Evolutionary conservation across 371 early-diverging fungal species (phyloP), one percentile per base, ranked within the genome.

Genomic region (Mucor plumbeus): DNA sequence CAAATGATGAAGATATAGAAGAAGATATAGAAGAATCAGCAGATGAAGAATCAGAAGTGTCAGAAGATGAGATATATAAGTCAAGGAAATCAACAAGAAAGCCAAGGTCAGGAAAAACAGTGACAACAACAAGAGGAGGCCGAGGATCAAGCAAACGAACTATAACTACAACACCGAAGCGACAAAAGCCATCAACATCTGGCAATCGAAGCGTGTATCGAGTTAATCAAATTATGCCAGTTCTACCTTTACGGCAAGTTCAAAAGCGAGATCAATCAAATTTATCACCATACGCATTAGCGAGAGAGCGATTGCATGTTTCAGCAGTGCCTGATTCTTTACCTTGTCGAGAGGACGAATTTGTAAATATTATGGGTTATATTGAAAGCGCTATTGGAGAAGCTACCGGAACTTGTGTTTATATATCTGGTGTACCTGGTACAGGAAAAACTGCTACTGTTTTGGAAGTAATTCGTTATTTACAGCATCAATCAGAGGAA

Each of bases 361-460:
- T 93, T 83, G 83, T 83, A 19, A 86, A 89, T 40, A 90, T 97
- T 21, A 85, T 88, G 68, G 87, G 82, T 3, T 84, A 89, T 26
- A 69, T 97, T 5, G 85, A 89, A 65, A 80, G 79, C 38, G 92
- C 94, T 0, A 84, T 97, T 14, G 87, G 90, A 54, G 90, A 94
- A 64, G 88, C 89, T 33, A 85, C 83, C 5, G 96, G 96, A 38
- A 84, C 88, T 58, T 96, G 97, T 69, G 82, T 96, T 38, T 97
- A 97, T 74, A 92, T 98, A 15, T 94, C 96, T n/a, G 97, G 98
- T 5, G 95, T 97, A 0, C 97, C 98, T 0, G 99, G 99, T 1
- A 98, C 99, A 5, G 99, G 99, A 44, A 99, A 99, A 77, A 99
- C 99, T 0, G 98, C 97, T 0, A 97, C 98, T 0, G 94, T 99